A percentile compares a stretch with the other conserved stretches of the same genome.
Evolutionary conservation across 371 early-diverging fungal species (phyloP).

Genomic region (Entomophthora muscae): DNA sequence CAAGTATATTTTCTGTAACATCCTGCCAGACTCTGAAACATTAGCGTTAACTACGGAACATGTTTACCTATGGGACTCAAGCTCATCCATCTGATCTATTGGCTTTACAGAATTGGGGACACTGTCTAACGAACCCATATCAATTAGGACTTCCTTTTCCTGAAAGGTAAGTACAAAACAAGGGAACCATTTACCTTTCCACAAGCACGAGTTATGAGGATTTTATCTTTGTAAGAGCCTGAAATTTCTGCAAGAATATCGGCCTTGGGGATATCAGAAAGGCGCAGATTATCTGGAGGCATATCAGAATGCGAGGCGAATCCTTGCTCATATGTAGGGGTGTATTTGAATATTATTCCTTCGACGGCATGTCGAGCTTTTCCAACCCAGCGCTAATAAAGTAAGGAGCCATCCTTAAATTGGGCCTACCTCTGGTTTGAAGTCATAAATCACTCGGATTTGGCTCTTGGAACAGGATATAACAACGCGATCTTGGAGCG

Average conservation of each 20-base stretch:
- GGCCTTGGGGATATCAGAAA: conserved; percentile 22
- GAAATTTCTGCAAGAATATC: conserved; percentile 26
- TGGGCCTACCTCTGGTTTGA: conserved; percentile 23
- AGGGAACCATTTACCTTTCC: conserved; percentile 9
- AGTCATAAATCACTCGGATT: conserved; percentile 24
- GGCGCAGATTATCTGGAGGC: conserved; percentile 16
- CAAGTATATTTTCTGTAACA: conserved; percentile 22
- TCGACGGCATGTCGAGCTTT: conserved; percentile 23
- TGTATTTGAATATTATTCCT: conserved; percentile 33
- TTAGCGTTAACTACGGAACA: neutral
- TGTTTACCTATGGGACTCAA: conserved; percentile 28
- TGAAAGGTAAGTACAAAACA: conserved; percentile 1
- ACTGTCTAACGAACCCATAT: conserved; percentile 21
- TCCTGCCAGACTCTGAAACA: conserved; percentile 20
- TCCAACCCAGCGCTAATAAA: conserved; percentile 23
- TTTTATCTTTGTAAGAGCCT: conserved; percentile 39
- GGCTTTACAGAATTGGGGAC: conserved; percentile 28
- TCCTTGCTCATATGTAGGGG: conserved; percentile 14
- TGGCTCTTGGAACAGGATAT: conserved; percentile 24
- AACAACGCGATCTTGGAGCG: conserved; percentile 17
- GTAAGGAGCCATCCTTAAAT: neutral
- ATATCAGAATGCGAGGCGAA: conserved; percentile 12
- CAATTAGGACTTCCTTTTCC: conserved; percentile 22
- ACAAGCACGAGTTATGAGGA: conserved; percentile 15
- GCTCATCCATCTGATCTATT: conserved; percentile 27